A percentile compares a stretch with the other conserved stretches of the same genome.
Evolutionary conservation across 805 yeast genomes (phyloP).

Genomic region (Wickerhamomyces queroliae): DNA sequence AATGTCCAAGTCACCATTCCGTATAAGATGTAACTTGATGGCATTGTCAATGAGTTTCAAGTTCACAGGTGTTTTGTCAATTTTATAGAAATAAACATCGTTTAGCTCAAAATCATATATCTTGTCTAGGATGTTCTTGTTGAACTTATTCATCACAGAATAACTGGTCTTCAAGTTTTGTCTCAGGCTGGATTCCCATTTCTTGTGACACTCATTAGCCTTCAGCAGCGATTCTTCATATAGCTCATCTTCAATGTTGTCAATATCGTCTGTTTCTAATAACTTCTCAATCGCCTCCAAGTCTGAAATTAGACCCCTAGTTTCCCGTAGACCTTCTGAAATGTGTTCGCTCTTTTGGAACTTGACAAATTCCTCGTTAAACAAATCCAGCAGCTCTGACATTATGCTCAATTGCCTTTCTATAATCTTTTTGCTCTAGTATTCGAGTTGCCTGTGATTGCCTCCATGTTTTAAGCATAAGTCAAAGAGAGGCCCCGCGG

Average conservation of each 20-base stretch:
- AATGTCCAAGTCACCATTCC: conserved; percentile 39
- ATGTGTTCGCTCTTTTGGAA: background rate
- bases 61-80: conserved; percentile 17
- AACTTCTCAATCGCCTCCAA: background rate
- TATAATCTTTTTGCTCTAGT: background rate
- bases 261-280: background rate
- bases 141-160: conserved; percentile 22
- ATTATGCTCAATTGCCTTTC: background rate
- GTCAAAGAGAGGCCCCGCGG: no score
- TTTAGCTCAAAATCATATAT: conserved; percentile 27
- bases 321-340: background rate
- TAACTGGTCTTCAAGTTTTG: conserved; percentile 22
- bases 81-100: conserved; percentile 27
- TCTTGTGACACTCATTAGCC: conserved; percentile 4
- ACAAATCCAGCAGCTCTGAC: background rate
- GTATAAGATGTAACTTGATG: conserved; percentile 37
- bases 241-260: background rate
- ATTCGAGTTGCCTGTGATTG: no score
- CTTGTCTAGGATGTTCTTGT: conserved; percentile 22
- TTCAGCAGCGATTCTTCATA: background rate
- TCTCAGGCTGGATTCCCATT: conserved; percentile 25
- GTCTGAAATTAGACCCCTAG: background rate
- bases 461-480: no score
- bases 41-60: conserved; percentile 31
- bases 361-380: background rate